Base-by-base conservation (phyloP, 352 stramenopile genomes). In the Plasmopara halstedii region DNA sequence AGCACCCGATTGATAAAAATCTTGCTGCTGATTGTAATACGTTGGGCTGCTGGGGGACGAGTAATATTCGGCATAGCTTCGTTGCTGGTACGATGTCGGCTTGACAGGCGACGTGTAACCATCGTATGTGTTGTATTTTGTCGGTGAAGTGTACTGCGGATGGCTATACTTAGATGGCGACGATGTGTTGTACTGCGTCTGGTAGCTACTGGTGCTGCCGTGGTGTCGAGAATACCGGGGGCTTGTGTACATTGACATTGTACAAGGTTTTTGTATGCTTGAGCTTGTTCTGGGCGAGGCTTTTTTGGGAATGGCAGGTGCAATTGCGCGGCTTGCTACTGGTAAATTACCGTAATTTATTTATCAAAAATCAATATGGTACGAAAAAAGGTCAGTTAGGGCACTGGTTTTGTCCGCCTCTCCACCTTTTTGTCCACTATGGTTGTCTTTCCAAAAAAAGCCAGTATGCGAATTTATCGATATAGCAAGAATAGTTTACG, bases 1-100 rank as follows among this genome's bases (percentile, higher is more conserved):
- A 13, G 73, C 78, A n/a, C 76, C 67, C 18, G 76, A 88, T 53
- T 80, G 51, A 61, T 85, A 83, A 55, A 72, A 82, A 58, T 88
- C 74, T 11, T 70, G 54, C 46, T 74, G 65, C 33, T 76, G 56
- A 51, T 84, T 70, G 50, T 87, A 73, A 38, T 75, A 62, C 22
- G 53, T 59, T 4, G 52, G 57, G 44, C 53, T 56, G 41, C 36
- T 65, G n/a, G 67, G 64, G 4, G 59, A 61, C 33, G 40, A 47
- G 49, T 75, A 75, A 53, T 79, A 73, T 32, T 72, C 64, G 10
- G 50, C 48, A 42, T 73, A 72, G 49, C 53, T 58, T 17, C 53
- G 50, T 20, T 42, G 43, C 23, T 57, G 50, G 25, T 62, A 60
- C 4, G 41, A 39, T 15, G 53, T 56, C 15, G 45, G 17, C 65